Evolutionary conservation across 106 monocot genomes (phyloP).

Genomic region (Dioscorea alata): DNA sequence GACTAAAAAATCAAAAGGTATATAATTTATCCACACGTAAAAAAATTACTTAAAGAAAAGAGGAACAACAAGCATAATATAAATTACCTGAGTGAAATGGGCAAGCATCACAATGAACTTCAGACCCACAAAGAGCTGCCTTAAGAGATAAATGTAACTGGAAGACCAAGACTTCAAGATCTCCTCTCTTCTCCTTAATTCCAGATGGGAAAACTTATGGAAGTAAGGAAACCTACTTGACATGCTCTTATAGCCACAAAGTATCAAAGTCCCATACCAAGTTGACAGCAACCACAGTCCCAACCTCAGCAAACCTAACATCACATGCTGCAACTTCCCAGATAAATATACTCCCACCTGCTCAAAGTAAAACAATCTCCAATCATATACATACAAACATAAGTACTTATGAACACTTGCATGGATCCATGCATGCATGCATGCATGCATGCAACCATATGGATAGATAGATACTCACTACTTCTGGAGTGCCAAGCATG

Average conservation of each 20-base stretch:
- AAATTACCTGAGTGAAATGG: constrained; percentile 55
- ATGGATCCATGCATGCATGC: not conserved
- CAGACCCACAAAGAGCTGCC: constrained; percentile 22
- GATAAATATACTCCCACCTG: constrained; percentile 29
- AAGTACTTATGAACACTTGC: not conserved
- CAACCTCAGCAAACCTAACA: constrained; percentile 17
- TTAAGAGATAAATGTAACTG: constrained; percentile 26
- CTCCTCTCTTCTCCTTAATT: constrained; percentile 30
- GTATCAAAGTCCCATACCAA: constrained; percentile 60
- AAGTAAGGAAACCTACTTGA: constrained; percentile 56
- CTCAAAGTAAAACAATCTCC: too few relatives aligned
- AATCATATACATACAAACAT: too few relatives aligned
- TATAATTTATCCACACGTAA: too few relatives aligned
- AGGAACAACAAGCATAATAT: too few relatives aligned
- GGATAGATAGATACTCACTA: constrained; percentile 17
- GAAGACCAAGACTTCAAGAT: constrained; percentile 34
- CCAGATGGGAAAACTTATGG: constrained; percentile 33
- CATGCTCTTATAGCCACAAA: constrained; percentile 48
- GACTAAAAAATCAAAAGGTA: too few relatives aligned
- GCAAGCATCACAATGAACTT: constrained; percentile 24
- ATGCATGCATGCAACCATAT: too few relatives aligned
- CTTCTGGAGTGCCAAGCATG: constrained; percentile 27
- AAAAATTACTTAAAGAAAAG: too few relatives aligned
- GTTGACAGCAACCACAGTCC: constrained; percentile 64
- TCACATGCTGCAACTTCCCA: constrained; percentile 23